A percentile compares a stretch with the other conserved stretches of the same genome.
Evolutionary conservation across 2,329 filamentous ascomycete species (phyloP).

Genomic region (Pseudogymnoascus sp.): DNA sequence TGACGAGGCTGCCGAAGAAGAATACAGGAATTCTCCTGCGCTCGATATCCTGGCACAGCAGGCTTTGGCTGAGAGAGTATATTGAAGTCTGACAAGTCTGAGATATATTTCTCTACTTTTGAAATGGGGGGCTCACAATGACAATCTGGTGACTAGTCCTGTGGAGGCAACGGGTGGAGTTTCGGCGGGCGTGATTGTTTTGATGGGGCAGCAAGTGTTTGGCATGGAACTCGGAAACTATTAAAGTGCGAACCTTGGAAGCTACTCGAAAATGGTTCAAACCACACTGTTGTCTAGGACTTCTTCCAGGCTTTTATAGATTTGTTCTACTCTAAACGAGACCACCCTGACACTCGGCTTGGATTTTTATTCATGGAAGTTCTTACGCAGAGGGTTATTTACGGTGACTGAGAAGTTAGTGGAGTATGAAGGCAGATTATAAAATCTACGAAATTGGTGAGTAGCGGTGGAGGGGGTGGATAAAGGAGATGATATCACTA

Average conservation of each 20-base stretch:
- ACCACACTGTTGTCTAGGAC: neutral
- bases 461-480: neutral
- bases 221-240: neutral
- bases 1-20: neutral
- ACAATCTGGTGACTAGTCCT: neutral
- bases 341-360: neutral
- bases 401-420: neutral
- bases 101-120: neutral
- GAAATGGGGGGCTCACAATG: neutral
- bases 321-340: neutral
- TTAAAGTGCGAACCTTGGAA: neutral
- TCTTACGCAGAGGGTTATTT: neutral
- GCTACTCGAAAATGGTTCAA: neutral
- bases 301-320: neutral
- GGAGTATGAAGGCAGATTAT: neutral
- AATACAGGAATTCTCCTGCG: neutral
- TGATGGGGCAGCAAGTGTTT: neutral
- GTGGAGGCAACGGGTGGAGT: neutral
- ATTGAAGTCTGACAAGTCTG: neutral
- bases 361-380: neutral
- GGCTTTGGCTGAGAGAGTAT: neutral
- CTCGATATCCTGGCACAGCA: neutral
- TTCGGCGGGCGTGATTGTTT: neutral
- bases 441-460: neutral
- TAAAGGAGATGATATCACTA: neutral